These are phyloP conservation scores for Cordyceps fumosorosea DNA, from an alignment of 2,329 filamentous ascomycete genomes.

Conservation along the genomic window DNA sequence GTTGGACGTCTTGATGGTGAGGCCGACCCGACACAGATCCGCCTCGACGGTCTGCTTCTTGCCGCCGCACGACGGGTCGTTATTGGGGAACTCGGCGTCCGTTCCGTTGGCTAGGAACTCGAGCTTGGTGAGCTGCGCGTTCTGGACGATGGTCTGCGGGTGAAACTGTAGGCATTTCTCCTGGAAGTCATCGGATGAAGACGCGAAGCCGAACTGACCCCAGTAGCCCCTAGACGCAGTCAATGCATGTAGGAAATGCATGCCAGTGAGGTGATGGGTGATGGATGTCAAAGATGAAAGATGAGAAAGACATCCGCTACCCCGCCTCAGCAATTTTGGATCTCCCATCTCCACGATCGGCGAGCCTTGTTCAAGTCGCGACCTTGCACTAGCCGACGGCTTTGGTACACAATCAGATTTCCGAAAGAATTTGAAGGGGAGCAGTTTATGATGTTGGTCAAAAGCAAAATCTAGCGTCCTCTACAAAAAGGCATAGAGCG, in stretches of 20 bases:
- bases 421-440: too few species aligned
- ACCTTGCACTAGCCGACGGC: background rate
- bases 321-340: background rate
- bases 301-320: background rate
- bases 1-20: slow-evolving; percentile 23
- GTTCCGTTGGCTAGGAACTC: slow-evolving; percentile 12
- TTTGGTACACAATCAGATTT: too few species aligned
- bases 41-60: slow-evolving; percentile 17
- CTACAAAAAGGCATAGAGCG: too few species aligned
- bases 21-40: slow-evolving; percentile 18
- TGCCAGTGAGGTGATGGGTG: background rate
- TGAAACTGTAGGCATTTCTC: background rate
- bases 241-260: background rate
- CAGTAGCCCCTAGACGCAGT: background rate
- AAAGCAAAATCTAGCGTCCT: too few species aligned
- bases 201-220: too few species aligned
- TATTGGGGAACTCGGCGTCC: slow-evolving; percentile 26
- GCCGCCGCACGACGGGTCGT: slow-evolving; percentile 30
- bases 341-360: background rate
- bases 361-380: background rate
- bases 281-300: background rate
- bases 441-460: too few species aligned
- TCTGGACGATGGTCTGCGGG: background rate
- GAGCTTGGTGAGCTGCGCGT: background rate
- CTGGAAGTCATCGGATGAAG: background rate